A percentile compares a stretch with the other conserved stretches of the same genome.
These are phyloP conservation scores for Arthroderma sp. DNA, from an alignment of 2,329 filamentous ascomycete genomes.

Conservation along the genomic window DNA sequence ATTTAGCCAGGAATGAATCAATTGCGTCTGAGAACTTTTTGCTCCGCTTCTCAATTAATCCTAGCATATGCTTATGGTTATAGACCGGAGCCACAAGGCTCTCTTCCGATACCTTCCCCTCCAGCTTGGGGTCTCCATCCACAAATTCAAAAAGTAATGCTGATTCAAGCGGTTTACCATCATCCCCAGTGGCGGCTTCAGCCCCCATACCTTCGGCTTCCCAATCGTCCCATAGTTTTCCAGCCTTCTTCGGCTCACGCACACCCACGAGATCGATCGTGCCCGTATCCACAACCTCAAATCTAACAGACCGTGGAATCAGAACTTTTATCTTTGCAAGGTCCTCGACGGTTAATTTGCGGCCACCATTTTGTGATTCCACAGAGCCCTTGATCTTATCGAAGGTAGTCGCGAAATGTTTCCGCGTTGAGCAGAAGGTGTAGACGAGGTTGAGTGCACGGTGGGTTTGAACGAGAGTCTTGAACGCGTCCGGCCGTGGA, in stretches of 20 bases:
- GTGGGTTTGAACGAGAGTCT: constrained; percentile 60
- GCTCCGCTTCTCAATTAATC: constrained; percentile 80
- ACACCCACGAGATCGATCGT: constrained; percentile 68
- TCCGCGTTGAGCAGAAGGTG: constrained; percentile 87
- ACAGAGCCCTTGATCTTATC: constrained; percentile 76
- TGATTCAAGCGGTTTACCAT: constrained; percentile 38
- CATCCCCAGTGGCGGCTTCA: constrained; percentile 18
- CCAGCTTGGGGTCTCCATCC: constrained; percentile 77
- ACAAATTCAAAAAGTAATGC: constrained; percentile 85
- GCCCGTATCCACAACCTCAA: constrained; percentile 74
- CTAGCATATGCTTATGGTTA: constrained; percentile 83
- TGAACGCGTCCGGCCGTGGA: constrained; percentile 66
- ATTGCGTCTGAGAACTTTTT: constrained; percentile 66
- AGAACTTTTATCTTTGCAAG: constrained; percentile 69
- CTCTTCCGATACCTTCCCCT: constrained; percentile 60
- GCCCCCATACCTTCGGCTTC: constrained; percentile 37
- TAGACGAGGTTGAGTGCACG: constrained; percentile 82
- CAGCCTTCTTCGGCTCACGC: constrained; percentile 8
- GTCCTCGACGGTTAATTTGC: constrained; percentile 58
- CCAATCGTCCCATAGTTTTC: constrained; percentile 41
- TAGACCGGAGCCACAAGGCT: constrained; percentile 83
- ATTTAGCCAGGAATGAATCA: constrained; percentile 62
- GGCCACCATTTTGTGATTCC: constrained; percentile 60
- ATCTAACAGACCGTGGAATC: constrained; percentile 64
- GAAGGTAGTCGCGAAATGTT: constrained; percentile 83